Evolutionary conservation across 108 stramenopile genomes (phyloP).

Genomic region (Conticribra weissflogii): DNA sequence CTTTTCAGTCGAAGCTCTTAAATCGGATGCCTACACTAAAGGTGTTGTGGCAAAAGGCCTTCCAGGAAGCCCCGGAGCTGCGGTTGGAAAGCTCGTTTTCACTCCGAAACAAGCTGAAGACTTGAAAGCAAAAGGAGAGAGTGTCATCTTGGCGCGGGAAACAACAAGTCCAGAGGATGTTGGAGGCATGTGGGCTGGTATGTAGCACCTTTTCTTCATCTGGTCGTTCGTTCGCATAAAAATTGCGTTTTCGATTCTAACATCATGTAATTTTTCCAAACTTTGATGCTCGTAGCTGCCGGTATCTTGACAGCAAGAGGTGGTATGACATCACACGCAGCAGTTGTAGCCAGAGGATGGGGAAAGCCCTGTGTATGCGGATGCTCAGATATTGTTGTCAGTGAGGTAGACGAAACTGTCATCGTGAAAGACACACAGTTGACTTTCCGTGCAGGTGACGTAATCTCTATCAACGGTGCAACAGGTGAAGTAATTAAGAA

Average conservation of each 20-base stretch:
- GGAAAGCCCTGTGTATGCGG: constrained; percentile 92
- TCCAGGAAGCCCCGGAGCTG: constrained; percentile 86
- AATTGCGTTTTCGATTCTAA: background rate
- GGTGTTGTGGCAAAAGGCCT: constrained; percentile 82
- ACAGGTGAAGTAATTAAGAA: constrained; percentile 79
- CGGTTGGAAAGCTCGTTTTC: constrained; percentile 84
- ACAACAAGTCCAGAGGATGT: constrained; percentile 75
- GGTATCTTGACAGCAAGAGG: constrained; percentile 86
- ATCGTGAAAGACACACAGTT: constrained; percentile 55
- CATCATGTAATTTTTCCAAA: background rate
- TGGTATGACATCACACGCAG: constrained; percentile 87
- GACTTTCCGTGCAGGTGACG: constrained; percentile 72
- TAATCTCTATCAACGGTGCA: constrained; percentile 79
- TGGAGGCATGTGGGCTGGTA: constrained; percentile 83
- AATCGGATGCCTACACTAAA: constrained; percentile 60
- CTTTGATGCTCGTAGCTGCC: constrained; percentile 26
- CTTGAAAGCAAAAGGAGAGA: constrained; percentile 56
- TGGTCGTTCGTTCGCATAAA: background rate
- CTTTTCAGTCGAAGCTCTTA: constrained; percentile 57
- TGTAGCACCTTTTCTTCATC: background rate
- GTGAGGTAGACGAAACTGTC: constrained; percentile 59
- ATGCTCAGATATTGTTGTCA: constrained; percentile 68
- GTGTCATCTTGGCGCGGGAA: constrained; percentile 82
- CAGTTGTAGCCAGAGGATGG: constrained; percentile 91
- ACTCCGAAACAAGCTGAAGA: constrained; percentile 78